Percentiles rank a stretch among this genome's conserved stretches.
Evolutionary conservation across 2,329 filamentous ascomycete species (phyloP).

Genomic region (Nectriaceae sp.): DNA sequence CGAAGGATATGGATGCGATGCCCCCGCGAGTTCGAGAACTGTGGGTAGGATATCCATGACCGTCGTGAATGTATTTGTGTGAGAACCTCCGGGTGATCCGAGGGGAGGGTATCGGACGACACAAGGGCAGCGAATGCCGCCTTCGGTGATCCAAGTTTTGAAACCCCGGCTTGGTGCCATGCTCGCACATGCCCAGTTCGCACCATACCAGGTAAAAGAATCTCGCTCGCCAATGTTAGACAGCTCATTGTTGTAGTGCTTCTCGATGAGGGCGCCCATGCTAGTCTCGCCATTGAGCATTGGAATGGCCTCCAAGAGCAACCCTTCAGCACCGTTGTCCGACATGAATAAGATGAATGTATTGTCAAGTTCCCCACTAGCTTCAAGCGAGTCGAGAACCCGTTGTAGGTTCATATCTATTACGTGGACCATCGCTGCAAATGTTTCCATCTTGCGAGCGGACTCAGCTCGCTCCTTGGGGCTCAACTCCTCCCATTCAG

Average conservation of each 20-base stretch:
- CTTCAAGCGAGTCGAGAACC: conserved; percentile 47
- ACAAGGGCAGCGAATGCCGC: conserved; percentile 9
- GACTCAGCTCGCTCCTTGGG: background rate
- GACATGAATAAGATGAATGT: conserved; percentile 56
- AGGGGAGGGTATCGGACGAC: conserved; percentile 31
- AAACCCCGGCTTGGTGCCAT: conserved; percentile 41
- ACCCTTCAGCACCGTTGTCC: conserved; percentile 56
- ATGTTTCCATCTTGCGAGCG: conserved; percentile 38
- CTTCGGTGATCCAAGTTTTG: conserved; percentile 11
- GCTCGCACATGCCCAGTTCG: conserved; percentile 49
- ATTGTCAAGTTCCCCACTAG: conserved; percentile 51
- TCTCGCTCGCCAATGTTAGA: conserved; percentile 57
- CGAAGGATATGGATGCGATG: conserved; percentile 35
- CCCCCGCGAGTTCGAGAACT: conserved; percentile 46
- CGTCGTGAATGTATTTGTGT: conserved; percentile 29
- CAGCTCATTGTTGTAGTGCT: conserved; percentile 47
- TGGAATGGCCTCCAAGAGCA: conserved; percentile 57
- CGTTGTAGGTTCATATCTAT: conserved; percentile 53
- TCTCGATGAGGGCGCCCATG: conserved; percentile 10
- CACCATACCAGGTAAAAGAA: conserved; percentile 62
- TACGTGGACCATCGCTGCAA: conserved; percentile 55
- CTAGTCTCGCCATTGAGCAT: conserved; percentile 30
- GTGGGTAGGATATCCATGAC: conserved; percentile 52
- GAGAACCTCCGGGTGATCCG: conserved; percentile 40
- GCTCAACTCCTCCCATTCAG: conserved; percentile 13